These are phyloP conservation scores for Wickerhamiella infanticola DNA, from an alignment of 1,139 yeast genomes.

Conservation along the genomic window DNA sequence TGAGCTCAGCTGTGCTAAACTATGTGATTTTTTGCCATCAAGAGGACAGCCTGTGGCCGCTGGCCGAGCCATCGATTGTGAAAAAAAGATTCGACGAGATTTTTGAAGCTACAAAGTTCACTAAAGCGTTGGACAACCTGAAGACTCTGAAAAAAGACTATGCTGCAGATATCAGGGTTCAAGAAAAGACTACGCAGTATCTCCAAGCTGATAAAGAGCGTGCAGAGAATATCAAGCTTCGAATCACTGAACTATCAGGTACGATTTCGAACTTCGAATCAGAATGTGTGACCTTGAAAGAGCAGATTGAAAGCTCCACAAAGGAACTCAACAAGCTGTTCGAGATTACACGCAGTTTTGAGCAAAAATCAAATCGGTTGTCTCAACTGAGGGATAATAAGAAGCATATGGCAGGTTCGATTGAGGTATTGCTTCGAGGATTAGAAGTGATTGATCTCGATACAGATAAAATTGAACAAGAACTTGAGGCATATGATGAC, in stretches of 20 bases:
- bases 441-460: constrained; percentile 16
- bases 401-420: constrained; percentile 23
- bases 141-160: constrained; percentile 66
- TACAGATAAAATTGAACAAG: constrained; percentile 15
- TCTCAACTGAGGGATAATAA: constrained; percentile 38
- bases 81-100: constrained; percentile 93
- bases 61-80: constrained; percentile 66
- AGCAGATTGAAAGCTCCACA: constrained; percentile 38
- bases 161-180: constrained; percentile 53
- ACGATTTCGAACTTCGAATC: constrained; percentile 33
- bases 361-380: constrained; percentile 47
- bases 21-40: constrained; percentile 96
- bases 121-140: constrained; percentile 74
- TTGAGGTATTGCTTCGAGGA: constrained; percentile 23
- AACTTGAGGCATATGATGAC: constrained; percentile 19
- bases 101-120: constrained; percentile 85
- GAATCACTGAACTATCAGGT: constrained; percentile 31
- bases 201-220: constrained; percentile 57
- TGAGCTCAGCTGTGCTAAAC: constrained; percentile 72
- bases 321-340: constrained; percentile 49
- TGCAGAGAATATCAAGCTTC: constrained; percentile 42
- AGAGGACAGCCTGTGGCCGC: constrained; percentile 94
- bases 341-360: constrained; percentile 69
- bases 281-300: constrained; percentile 37
- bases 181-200: constrained; percentile 67